Base-by-base conservation (phyloP, 2,329 filamentous ascomycete species). In the Thermochaetoides dissita region DNA sequence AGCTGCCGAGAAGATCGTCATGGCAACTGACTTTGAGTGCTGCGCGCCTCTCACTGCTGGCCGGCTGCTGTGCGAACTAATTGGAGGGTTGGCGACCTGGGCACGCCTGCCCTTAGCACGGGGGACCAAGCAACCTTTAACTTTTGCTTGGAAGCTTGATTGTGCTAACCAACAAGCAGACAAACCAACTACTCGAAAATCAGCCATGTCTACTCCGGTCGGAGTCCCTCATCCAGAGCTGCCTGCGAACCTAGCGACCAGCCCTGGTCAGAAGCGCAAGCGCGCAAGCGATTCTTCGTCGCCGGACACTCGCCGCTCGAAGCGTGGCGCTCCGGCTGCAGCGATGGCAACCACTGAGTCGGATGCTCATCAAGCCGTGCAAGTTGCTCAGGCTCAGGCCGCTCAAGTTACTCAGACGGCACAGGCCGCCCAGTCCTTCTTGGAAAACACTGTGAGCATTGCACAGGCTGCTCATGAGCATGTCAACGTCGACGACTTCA, bases 211-310 rank as follows among this genome's bases (percentile, higher is more conserved):
- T 45, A 67, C 73, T 35, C 53, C 64, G 31, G 58, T 67, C 40
- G 55, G 58, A 28, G 55, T 61, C 29, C 68, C 73, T 39, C 69
- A 72, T 41, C 59, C 65, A 40, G 69, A 71, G 44, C 62, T 71
- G 41, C 61, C 42, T 10, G 6, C 63, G 36, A 57, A 59, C 50
- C 46, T 63, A 53, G 49, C 59, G 41, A 54, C 60, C 50, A 63
- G 66, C 42, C 69, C 71, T 8, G 60, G 60, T 10, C 65, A 69
- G 53, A 77, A 76, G 60, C 63, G 72, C 46, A 76, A 76, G 62
- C 70, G 72, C 41, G 63, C 66, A 43, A 58, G 59, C 17, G 69
- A 69, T 42, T 63, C 64, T 7, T 58, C 57, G 2, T 73, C 67
- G 32, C 68, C 71, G 7, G 68, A 67, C 40, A 57, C 64, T 5